These are phyloP conservation scores for Lasiosphaeria hispida DNA, from an alignment of 495 filamentous ascomycete genomes.

Conservation along the genomic window DNA sequence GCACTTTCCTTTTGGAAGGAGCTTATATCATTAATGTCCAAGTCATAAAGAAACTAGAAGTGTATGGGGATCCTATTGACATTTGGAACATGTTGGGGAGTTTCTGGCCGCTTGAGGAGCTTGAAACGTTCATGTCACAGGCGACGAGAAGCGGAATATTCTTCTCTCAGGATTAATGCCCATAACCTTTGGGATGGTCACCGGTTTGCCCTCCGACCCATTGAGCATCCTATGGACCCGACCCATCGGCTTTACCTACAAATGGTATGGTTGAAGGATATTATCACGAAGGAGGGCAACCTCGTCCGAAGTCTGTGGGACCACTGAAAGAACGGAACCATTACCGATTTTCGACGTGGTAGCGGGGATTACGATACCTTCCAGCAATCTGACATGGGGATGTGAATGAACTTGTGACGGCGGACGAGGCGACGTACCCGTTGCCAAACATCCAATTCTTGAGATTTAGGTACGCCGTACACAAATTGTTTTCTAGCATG, in stretches of 20 bases:
- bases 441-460: constrained; percentile 3
- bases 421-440: neutral
- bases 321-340: constrained; percentile 5
- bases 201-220: constrained; percentile 6
- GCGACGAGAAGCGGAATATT: constrained; percentile 8
- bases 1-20: constrained; percentile 3
- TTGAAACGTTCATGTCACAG: neutral
- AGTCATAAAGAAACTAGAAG: constrained; percentile 9
- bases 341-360: constrained; percentile 11
- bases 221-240: constrained; percentile 1
- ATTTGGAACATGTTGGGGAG: constrained; percentile 5
- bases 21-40: constrained; percentile 6
- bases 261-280: constrained; percentile 4
- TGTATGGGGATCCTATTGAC: neutral
- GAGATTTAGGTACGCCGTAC: neutral
- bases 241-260: constrained; percentile 11
- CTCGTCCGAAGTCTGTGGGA: constrained; percentile 8
- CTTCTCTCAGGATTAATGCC: constrained; percentile 3
- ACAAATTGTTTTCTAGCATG: constrained; percentile 1
- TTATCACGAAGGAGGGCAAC: neutral
- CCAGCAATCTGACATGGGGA: neutral
- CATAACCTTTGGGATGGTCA: constrained; percentile 12
- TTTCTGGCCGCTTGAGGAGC: constrained; percentile 7
- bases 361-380: neutral
- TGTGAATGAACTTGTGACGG: constrained; percentile 1